Evolutionary conservation across 176 grass and related monocot genomes (phyloP).

Genomic region (Calamus simplicifolius): DNA sequence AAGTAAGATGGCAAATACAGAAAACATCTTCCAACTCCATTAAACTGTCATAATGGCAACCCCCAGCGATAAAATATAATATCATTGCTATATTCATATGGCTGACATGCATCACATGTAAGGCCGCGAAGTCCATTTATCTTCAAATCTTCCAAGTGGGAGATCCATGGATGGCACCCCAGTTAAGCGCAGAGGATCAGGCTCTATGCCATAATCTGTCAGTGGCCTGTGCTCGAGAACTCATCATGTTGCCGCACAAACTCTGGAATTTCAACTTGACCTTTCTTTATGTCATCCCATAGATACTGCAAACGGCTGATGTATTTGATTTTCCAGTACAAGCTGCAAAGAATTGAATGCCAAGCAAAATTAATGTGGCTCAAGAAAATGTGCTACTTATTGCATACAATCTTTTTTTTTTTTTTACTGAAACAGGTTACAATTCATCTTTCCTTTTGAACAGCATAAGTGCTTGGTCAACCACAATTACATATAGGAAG

Average conservation of each 20-base stretch:
- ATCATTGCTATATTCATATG: too few relatives aligned
- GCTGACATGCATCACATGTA: conserved; percentile 35
- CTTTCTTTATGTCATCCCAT: conserved; percentile 74
- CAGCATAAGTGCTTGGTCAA: too few relatives aligned
- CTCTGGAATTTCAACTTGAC: conserved; percentile 81
- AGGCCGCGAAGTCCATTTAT: conserved; percentile 53
- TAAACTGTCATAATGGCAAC: too few relatives aligned
- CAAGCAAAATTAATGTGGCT: too few relatives aligned
- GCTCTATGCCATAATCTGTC: conserved; percentile 96
- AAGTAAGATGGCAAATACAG: too few relatives aligned
- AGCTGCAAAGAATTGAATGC: conserved; percentile 27
- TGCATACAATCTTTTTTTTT: too few relatives aligned
- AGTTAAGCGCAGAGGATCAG: conserved; percentile 65
- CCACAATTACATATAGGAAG: too few relatives aligned
- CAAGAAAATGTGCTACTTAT: too few relatives aligned
- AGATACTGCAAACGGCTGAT: conserved; percentile 80
- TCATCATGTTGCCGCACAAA: conserved; percentile 67
- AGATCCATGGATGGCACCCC: conserved; percentile 58
- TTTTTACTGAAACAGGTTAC: too few relatives aligned
- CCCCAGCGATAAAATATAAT: too few relatives aligned
- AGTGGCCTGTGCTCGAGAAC: conserved; percentile 89
- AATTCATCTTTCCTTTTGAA: too few relatives aligned
- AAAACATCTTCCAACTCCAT: too few relatives aligned
- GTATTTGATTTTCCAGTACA: conserved; percentile 99
- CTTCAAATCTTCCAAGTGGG: conserved; percentile 56